phyloP scores from a whole-genome alignment of 2,329 filamentous ascomycete species.

The Colletotrichum lentis region DNA sequence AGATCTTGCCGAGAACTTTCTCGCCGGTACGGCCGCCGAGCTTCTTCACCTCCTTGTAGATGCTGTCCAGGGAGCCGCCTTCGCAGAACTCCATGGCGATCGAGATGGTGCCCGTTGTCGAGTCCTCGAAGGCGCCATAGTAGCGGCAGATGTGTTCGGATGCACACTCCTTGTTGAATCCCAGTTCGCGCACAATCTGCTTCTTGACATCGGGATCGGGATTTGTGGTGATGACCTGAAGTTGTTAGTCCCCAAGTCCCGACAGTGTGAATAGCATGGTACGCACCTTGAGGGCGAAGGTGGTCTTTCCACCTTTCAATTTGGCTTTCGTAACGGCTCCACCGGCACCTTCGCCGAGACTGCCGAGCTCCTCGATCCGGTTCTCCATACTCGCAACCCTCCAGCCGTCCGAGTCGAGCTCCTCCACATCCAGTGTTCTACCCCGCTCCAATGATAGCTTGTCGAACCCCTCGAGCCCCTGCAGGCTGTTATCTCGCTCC shows the following conservation, averaged over 20 bases:
- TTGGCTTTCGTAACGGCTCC: constrained; percentile 93
- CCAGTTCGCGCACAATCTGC: constrained; percentile 94
- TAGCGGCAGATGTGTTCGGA: constrained; percentile 97
- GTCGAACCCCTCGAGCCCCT: constrained; percentile 79
- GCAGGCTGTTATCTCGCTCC: constrained; percentile 84
- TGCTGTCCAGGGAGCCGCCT: constrained; percentile 92
- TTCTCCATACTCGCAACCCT: constrained; percentile 89
- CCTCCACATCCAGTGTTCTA: constrained; percentile 86
- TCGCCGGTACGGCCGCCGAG: constrained; percentile 94
- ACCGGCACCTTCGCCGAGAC: constrained; percentile 91
- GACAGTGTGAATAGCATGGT: constrained; percentile 36
- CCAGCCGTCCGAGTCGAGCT: constrained; percentile 95
- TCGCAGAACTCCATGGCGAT: constrained; percentile 99
- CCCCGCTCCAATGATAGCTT: constrained; percentile 84
- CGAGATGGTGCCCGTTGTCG: constrained; percentile 94
- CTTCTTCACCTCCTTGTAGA: constrained; percentile 97
- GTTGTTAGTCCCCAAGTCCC: constrained; percentile 6
- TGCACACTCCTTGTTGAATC: constrained; percentile 97
- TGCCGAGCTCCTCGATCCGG: constrained; percentile 86
- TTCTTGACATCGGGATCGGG: constrained; percentile 98
- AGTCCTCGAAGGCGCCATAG: constrained; percentile 96
- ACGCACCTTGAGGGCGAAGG: constrained; percentile 92
- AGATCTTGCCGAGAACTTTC: constrained; percentile 95
- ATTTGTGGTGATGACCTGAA: constrained; percentile 94
- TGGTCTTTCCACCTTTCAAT: constrained; percentile 88